Evolutionary conservation across 2,329 filamentous ascomycete genomes (phyloP).

Genomic region (Pseudocercospora vitis): DNA sequence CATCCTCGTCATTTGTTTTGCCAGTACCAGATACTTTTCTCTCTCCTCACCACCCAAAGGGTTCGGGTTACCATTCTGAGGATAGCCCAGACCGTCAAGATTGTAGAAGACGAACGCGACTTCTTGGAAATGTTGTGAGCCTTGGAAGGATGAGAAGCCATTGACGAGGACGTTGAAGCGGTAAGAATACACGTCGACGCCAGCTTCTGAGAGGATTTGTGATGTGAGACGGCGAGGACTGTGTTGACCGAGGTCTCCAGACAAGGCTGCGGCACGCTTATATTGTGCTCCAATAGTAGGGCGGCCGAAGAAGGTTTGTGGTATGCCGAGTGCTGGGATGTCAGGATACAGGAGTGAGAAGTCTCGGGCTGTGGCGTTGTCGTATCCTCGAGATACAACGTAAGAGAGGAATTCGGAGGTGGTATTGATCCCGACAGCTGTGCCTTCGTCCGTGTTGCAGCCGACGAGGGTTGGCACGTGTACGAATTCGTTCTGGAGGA

Average conservation of each 20-base stretch:
- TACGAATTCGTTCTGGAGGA: constrained; percentile 30
- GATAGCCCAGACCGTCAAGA: constrained; percentile 40
- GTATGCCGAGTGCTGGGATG: constrained; percentile 31
- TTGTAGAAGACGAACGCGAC: constrained; percentile 59
- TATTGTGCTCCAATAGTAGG: constrained; percentile 29
- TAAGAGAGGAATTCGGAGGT: constrained; percentile 27
- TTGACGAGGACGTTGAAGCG: constrained; percentile 47
- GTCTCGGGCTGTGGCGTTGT: constrained; percentile 40
- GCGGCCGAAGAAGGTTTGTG: constrained; percentile 24
- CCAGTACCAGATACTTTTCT: constrained; percentile 45
- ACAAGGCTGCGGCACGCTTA: constrained; percentile 26
- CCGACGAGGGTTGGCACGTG: constrained; percentile 33
- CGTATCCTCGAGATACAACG: constrained; percentile 23
- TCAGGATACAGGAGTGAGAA: constrained; percentile 37
- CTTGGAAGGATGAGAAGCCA: constrained; percentile 30
- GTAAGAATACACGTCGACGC: constrained; percentile 41
- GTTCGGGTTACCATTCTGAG: constrained; percentile 27
- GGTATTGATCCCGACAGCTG: constrained; percentile 32
- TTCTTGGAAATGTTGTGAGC: constrained; percentile 49
- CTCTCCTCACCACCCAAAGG: constrained; percentile 26
- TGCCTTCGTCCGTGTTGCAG: constrained; percentile 33
- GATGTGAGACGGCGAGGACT: constrained; percentile 25
- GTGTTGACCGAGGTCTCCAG: constrained; percentile 25
- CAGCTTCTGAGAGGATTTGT: constrained; percentile 27
- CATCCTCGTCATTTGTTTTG: constrained; percentile 52